Evolutionary conservation across 2,329 filamentous ascomycete species (phyloP).

Genomic region (Cadophora sp.): DNA sequence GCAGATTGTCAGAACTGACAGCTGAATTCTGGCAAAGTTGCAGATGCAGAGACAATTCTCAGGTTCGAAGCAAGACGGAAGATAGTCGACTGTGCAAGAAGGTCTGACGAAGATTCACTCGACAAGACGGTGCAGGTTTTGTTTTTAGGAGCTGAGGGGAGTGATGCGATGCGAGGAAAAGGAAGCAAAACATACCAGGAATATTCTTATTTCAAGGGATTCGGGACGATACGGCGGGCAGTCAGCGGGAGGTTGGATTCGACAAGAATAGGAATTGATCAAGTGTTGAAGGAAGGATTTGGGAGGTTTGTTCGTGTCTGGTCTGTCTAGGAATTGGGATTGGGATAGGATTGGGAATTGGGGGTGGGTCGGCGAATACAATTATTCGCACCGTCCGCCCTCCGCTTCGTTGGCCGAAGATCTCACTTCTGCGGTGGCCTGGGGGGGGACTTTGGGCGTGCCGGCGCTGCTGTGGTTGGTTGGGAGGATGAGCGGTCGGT

Average conservation of each 20-base stretch:
- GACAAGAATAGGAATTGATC: conserved; percentile 5
- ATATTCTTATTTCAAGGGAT: conserved; percentile 20
- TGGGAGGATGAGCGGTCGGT: conserved; percentile 11
- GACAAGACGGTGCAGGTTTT: conserved; percentile 11
- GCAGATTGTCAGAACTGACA: conserved; percentile 1
- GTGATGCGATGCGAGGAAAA: conserved; percentile 20
- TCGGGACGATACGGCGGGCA: conserved; percentile 4
- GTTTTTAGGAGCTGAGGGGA: conserved; percentile 15
- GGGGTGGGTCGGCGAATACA: conserved; percentile 19
- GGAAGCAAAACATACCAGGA: conserved; percentile 24
- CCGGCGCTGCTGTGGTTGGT: background rate
- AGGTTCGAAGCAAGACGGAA: background rate
- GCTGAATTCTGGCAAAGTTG: conserved; percentile 14
- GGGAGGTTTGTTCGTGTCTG: background rate
- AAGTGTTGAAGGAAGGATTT: conserved; percentile 8
- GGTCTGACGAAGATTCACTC: conserved; percentile 14
- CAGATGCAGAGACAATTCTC: conserved; percentile 7
- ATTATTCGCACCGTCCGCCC: conserved; percentile 12
- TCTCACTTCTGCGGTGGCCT: background rate
- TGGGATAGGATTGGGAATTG: background rate
- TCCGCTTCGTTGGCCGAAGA: conserved; percentile 17
- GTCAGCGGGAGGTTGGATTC: background rate
- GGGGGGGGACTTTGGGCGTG: background rate
- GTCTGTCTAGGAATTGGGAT: background rate
- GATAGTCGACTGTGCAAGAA: conserved; percentile 6